A percentile compares a stretch with the other conserved stretches of the same genome.
Evolutionary conservation across 371 early-diverging fungal genomes (phyloP).

Genomic region (Phascolomyces articulosus): DNA sequence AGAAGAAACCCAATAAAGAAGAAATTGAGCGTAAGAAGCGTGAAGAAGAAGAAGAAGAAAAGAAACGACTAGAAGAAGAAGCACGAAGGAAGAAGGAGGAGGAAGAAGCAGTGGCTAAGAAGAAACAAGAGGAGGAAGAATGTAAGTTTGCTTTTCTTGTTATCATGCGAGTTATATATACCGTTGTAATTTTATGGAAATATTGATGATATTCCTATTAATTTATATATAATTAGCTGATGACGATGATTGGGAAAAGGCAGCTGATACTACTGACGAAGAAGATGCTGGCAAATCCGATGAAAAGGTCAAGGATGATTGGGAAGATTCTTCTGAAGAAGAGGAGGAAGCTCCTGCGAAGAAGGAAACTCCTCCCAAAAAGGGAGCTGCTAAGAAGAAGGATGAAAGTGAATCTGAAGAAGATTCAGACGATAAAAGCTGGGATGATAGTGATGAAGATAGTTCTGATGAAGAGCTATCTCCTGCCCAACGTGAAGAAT

Average conservation of each 20-base stretch:
- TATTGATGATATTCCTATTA: neutral
- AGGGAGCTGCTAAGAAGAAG: constrained; percentile 42
- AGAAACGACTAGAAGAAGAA: constrained; percentile 39
- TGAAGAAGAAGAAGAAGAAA: constrained; percentile 55
- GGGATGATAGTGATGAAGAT: constrained; percentile 30
- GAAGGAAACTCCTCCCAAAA: constrained; percentile 30
- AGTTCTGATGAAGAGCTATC: constrained; percentile 68
- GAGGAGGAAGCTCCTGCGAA: constrained; percentile 38
- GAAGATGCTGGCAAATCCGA: constrained; percentile 30
- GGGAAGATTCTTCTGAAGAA: constrained; percentile 63
- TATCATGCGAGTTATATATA: neutral
- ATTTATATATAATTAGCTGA: constrained; percentile 13
- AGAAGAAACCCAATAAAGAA: constrained; percentile 33
- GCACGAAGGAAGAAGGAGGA: constrained; percentile 50
- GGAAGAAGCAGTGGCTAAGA: constrained; percentile 47
- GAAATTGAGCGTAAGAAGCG: constrained; percentile 43
- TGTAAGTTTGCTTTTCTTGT: constrained; percentile 18
- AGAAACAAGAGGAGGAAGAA: constrained; percentile 40
- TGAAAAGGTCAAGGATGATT: constrained; percentile 61
- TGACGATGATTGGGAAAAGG: constrained; percentile 61
- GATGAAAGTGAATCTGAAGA: constrained; percentile 57
- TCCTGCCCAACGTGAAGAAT: constrained; percentile 60
- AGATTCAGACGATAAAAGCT: constrained; percentile 31
- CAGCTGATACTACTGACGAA: constrained; percentile 39
- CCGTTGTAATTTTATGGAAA: neutral